Evolutionary conservation across 257 asterid genomes (phyloP).

Genomic region (Orobanche coerulescens): DNA sequence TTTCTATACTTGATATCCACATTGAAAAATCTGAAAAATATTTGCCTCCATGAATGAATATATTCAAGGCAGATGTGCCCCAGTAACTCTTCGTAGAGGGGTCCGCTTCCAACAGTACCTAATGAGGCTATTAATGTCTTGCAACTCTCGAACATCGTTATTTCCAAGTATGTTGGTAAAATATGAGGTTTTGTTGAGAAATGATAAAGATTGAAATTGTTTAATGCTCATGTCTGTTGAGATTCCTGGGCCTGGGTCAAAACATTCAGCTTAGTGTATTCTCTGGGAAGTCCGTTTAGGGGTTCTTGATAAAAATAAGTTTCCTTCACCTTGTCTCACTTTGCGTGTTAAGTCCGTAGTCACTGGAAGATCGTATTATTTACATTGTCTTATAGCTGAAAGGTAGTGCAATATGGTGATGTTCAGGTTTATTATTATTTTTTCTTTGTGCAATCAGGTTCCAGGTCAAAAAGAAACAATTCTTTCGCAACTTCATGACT

Average conservation of each 20-base stretch:
- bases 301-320: neutral
- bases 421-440: constrained; percentile 5
- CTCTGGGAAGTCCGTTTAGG: neutral
- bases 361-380: neutral
- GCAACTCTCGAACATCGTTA: neutral
- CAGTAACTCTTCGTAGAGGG: constrained; percentile 1
- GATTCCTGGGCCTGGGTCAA: neutral
- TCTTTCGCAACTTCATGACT: constrained; percentile 93
- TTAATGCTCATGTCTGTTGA: neutral
- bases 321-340: constrained; percentile 7
- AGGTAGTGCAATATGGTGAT: constrained; percentile 13
- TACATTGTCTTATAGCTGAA: constrained; percentile 16
- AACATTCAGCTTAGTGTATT: constrained; percentile 1
- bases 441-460: constrained; percentile 51
- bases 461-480: constrained; percentile 98
- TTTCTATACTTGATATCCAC: neutral
- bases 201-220: neutral
- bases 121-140: neutral
- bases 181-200: neutral
- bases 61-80: neutral
- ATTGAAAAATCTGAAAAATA: neutral
- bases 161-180: neutral
- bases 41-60: neutral
- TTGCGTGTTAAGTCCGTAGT: neutral
- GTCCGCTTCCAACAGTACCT: constrained; percentile 6